Base-by-base conservation (phyloP, 2,329 filamentous ascomycete genomes). In the Epichloe sylvatica region DNA sequence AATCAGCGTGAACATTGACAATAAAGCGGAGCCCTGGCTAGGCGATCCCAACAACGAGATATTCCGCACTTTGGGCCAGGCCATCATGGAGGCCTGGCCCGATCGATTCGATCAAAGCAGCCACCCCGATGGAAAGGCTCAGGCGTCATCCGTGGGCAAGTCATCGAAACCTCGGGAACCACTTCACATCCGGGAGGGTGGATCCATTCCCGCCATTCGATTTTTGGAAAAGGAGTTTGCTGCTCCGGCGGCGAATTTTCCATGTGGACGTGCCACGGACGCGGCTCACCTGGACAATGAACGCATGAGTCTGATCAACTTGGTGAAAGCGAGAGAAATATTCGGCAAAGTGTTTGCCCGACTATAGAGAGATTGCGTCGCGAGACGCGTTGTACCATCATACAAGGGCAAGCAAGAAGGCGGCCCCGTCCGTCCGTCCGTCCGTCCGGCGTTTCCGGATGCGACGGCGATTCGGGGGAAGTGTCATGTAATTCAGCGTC, bases 201-300 rank as follows among this genome's bases (percentile, higher is more conserved):
- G 92, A 5, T 94, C 86, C 0, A 98, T 98, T 57, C 92, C 92
- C 0, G 87, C 87, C 0, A 97, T 97, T 50, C 74, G 92, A 5
- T 97, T 97, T 62, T 64, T 97, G 37, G 91, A 97, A 65, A 95
- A 95, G 69, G 88, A 94, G 59, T 96, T 97, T 62, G 76, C 77
- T 3, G 92, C 92, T 0, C 89, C 90, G 0, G 91, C 92, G 0
- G 91, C 91, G 0, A 90, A 97, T 65, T 68, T 98, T 35, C 94
- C 92, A 0, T 96, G 90, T 60, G 94, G 94, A 0, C 90, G 96
- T 67, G 89, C 91, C 12, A 96, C 87, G 58, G 92, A 98, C 61
- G 83, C 83, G 47, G 92, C 91, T 17, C 92, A 98, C 76, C 68
- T 98, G 66, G 87, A 94, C 61, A 97, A 98, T 60, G 92, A 98